phyloP scores from a whole-genome alignment of 1,139 yeast genomes.

The Candida sp. region DNA sequence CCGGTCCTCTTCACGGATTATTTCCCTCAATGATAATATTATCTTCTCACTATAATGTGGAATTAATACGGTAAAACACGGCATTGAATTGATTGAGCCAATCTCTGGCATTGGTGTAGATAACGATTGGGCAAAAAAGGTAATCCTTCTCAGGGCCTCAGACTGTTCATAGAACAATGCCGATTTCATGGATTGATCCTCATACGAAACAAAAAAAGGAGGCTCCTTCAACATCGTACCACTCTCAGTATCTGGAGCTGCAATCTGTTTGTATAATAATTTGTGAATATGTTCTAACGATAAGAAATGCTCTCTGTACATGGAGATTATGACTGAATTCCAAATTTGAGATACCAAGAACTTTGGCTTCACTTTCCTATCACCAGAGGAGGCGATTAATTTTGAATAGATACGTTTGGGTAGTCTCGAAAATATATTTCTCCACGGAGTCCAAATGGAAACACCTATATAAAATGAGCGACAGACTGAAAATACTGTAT shows the following conservation, averaged over 20 bases:
- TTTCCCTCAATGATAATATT: conserved; percentile 43
- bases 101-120: conserved; percentile 53
- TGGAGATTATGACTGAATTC: conserved; percentile 52
- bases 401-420: conserved; percentile 51
- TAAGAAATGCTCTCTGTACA: conserved; percentile 54
- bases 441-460: conserved; percentile 59
- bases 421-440: conserved; percentile 47
- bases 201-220: conserved; percentile 47
- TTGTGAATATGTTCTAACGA: conserved; percentile 49
- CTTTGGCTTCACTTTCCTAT: conserved; percentile 28
- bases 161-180: conserved; percentile 31
- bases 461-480: conserved; percentile 49
- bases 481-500: conserved; percentile 46
- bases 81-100: conserved; percentile 40
- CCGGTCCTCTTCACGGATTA: conserved; percentile 45
- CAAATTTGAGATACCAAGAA: conserved; percentile 45
- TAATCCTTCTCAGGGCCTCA: conserved; percentile 49
- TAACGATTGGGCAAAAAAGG: conserved; percentile 53
- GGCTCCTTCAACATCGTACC: conserved; percentile 39
- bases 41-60: conserved; percentile 54
- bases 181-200: conserved; percentile 40
- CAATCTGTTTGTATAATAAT: conserved; percentile 38
- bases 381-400: conserved; percentile 30
- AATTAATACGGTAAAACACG: conserved; percentile 47
- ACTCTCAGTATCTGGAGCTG: conserved; percentile 20